Evolutionary conservation across 352 stramenopile species (phyloP).

Genomic region (Globisporangium yorkense): DNA sequence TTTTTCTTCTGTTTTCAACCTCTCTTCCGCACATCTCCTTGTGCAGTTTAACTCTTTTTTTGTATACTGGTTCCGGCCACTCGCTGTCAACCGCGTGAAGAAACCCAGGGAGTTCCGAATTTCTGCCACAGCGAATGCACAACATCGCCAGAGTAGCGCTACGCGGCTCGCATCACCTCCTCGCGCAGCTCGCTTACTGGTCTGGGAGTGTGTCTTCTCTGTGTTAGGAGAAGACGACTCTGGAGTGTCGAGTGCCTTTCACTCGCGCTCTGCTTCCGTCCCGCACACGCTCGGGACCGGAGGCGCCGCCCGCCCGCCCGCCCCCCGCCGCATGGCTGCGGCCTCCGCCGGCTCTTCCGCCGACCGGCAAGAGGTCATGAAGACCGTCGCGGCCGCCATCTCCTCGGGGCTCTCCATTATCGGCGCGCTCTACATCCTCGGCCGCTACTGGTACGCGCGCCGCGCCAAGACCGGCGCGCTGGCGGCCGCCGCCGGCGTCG

Average conservation of each 20-base stretch:
- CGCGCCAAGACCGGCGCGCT: slow-evolving; percentile 26
- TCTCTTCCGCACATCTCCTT: too few relatives aligned
- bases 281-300: background rate
- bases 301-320: background rate
- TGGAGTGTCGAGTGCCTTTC: background rate
- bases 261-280: background rate
- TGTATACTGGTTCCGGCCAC: background rate
- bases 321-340: background rate
- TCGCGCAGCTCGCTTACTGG: too few relatives aligned
- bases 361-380: slow-evolving; percentile 14
- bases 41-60: background rate
- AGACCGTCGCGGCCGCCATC: slow-evolving; percentile 54
- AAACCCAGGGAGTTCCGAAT: background rate
- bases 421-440: slow-evolving; percentile 78
- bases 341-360: background rate
- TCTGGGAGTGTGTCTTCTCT: background rate
- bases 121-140: background rate
- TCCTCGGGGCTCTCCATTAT: slow-evolving; percentile 79
- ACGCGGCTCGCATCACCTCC: background rate
- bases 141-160: background rate
- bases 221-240: background rate
- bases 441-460: slow-evolving; percentile 72
- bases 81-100: background rate
- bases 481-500: slow-evolving; percentile 14
- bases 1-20: too few relatives aligned